These are phyloP conservation scores for Ascoidea asiatica DNA, from an alignment of 805 yeast genomes.

Conservation along the genomic window DNA sequence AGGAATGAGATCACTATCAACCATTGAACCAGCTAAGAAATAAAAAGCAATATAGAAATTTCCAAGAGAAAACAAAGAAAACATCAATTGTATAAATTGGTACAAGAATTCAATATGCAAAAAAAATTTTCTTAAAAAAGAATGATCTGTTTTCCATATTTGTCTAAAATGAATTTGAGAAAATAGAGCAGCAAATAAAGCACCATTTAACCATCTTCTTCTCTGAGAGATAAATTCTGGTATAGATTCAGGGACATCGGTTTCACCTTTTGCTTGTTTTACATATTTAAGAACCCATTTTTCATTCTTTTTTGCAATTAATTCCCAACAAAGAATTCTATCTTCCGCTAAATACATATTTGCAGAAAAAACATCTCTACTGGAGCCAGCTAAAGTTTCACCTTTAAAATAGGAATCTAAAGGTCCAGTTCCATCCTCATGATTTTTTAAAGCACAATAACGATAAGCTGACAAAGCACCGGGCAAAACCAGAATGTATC, in stretches of 20 bases:
- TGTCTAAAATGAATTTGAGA: constrained; percentile 76
- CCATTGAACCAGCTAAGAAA: constrained; percentile 80
- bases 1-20: constrained; percentile 33
- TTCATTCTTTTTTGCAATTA: constrained; percentile 72
- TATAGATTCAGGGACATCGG: constrained; percentile 90
- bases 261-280: constrained; percentile 86
- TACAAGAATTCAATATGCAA: constrained; percentile 82
- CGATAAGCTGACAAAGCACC: constrained; percentile 95
- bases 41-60: constrained; percentile 89
- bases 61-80: constrained; percentile 86
- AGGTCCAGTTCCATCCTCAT: constrained; percentile 89
- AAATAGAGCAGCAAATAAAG: constrained; percentile 90
- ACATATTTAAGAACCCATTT: constrained; percentile 89
- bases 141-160: constrained; percentile 84
- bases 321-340: constrained; percentile 91
- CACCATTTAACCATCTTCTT: constrained; percentile 97
- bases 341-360: constrained; percentile 97
- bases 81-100: constrained; percentile 66
- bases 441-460: constrained; percentile 73
- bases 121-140: constrained; percentile 62
- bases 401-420: constrained; percentile 82
- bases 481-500: constrained; percentile 86
- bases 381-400: constrained; percentile 44
- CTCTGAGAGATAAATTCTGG: constrained; percentile 94
- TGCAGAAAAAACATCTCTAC: constrained; percentile 80